These are phyloP conservation scores for Aurifilum marmelostoma DNA, from an alignment of 2,329 filamentous ascomycete species.

Conservation along the genomic window DNA sequence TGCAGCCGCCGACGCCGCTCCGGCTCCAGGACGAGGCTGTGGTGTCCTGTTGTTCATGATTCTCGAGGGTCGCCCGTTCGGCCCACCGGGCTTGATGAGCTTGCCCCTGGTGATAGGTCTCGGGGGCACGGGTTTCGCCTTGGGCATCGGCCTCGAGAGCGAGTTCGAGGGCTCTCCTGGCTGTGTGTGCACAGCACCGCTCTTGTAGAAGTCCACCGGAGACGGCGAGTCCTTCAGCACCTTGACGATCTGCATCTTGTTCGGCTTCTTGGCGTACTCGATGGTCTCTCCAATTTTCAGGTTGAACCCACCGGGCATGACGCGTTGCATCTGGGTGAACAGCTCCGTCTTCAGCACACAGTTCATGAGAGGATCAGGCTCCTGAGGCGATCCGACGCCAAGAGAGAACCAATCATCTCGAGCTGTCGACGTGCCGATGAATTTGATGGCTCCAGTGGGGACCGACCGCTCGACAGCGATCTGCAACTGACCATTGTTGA, in stretches of 20 bases:
- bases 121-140: conserved; percentile 81
- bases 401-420: conserved; percentile 98
- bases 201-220: conserved; percentile 88
- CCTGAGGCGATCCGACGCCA: conserved; percentile 84
- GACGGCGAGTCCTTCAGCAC: conserved; percentile 83
- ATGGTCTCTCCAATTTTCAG: conserved; percentile 83
- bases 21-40: conserved; percentile 47
- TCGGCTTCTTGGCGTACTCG: conserved; percentile 97
- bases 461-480: conserved; percentile 83
- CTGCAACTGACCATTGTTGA: conserved; percentile 80
- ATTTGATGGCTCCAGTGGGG: conserved; percentile 86
- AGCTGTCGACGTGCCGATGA: conserved; percentile 75
- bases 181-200: conserved; percentile 83
- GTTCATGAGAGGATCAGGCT: conserved; percentile 89
- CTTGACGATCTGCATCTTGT: conserved; percentile 87
- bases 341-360: conserved; percentile 97
- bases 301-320: conserved; percentile 78
- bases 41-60: conserved; percentile 46
- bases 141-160: conserved; percentile 80
- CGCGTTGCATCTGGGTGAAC: conserved; percentile 85
- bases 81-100: conserved; percentile 88
- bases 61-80: conserved; percentile 78
- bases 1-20: conserved; percentile 29
- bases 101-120: conserved; percentile 93
- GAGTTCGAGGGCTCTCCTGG: conserved; percentile 84